Evolutionary conservation across 805 yeast species (phyloP), one percentile per base, ranked within the genome.

Genomic region (Myxozyma udenii): DNA sequence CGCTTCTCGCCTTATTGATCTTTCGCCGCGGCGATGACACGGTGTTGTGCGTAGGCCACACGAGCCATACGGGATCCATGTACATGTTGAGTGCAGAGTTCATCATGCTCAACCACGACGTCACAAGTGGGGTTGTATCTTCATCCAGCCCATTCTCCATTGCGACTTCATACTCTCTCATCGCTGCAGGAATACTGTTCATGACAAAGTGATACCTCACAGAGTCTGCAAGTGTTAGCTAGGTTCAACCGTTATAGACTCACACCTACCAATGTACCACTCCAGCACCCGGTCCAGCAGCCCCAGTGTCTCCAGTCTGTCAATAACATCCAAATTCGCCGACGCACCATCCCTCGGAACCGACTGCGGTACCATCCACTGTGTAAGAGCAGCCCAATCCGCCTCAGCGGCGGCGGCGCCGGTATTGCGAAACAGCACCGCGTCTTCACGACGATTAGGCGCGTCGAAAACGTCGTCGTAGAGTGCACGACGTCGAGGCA

Each of bases 351-450:
- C n/a, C n/a, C n/a, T n/a, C n/a, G n/a, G n/a, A n/a, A n/a, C n/a
- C n/a, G n/a, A n/a, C n/a, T n/a, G n/a, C 12, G 58, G 58, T 39
- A 35, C 33, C 56, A 51, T 51, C 58, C 58, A 54, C 16, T 23
- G 14, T 12, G 55, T 54, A 6, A 54, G 44, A 9, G 30, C 12
- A 24, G 32, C 41, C 58, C 58, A 54, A 48, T 50, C 55, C 3
- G 48, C 44, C 2, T 41, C 32, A 7, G 36, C 44, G 5, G 36
- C 28, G 7, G 51, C 48, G 2, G 48, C 23, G 6, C 24, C 32
- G 18, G 28, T 38, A 22, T 54, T 36, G 1, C 41, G 24, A 23
- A 49, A 11, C 26, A 48, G 36, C 16, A 6, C 32, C 21, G 23
- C 41, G 23, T 53, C 53, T 3, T 36, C 23, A 16, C 47, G 47